phyloP scores from a whole-genome alignment of 2,329 filamentous ascomycete species.

The Fusarium nelsonii region DNA sequence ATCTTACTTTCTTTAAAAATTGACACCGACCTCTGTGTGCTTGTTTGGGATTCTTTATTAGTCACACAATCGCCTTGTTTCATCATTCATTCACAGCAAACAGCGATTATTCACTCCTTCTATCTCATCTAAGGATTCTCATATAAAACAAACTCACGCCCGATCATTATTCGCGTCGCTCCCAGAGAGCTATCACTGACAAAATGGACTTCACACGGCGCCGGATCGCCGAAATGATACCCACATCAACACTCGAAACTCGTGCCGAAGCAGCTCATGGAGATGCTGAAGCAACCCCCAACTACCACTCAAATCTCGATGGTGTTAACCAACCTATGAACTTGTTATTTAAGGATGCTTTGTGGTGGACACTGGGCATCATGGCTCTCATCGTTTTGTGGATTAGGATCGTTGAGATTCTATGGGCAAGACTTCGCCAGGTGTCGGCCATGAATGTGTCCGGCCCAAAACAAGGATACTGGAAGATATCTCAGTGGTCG shows the following conservation, averaged over 20 bases:
- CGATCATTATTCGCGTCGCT: conserved; percentile 27
- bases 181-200: conserved; percentile 27
- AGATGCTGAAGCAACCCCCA: conserved; percentile 60
- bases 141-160: conserved; percentile 21
- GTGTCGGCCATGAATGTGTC: conserved; percentile 68
- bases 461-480: conserved; percentile 68
- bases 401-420: conserved; percentile 66
- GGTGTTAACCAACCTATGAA: conserved; percentile 72
- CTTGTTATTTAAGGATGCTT: conserved; percentile 65
- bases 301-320: conserved; percentile 67
- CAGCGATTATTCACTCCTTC: conserved; percentile 23
- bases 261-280: conserved; percentile 47
- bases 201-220: conserved; percentile 53
- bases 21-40: conserved; percentile 18
- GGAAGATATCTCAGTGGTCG: conserved; percentile 67
- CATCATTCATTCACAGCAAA: conserved; percentile 24
- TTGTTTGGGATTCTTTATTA: conserved; percentile 28
- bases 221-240: conserved; percentile 50
- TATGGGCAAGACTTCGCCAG: conserved; percentile 68
- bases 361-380: conserved; percentile 72
- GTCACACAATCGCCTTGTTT: conserved; percentile 16
- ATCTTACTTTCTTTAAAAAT: conserved; percentile 39
- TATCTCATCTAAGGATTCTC: conserved; percentile 11
- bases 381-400: conserved; percentile 65
- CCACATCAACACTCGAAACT: conserved; percentile 51